These are phyloP conservation scores for Remersonia thermophila DNA, from an alignment of 2,329 filamentous ascomycete species.

Conservation along the genomic window DNA sequence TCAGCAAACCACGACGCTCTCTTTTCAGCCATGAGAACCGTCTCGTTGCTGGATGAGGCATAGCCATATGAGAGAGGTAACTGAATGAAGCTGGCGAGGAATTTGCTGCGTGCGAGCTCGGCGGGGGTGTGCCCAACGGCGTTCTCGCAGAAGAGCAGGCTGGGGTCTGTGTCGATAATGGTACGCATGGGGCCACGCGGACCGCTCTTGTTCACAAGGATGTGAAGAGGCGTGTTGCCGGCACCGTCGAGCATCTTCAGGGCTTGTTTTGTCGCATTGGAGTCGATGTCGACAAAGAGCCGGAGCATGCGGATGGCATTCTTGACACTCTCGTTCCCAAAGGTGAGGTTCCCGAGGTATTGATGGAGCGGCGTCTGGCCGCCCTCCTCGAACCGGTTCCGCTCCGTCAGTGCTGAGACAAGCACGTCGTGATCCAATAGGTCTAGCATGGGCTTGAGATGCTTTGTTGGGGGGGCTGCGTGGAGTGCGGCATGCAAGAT, in stretches of 20 bases:
- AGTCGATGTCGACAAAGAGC: slow-evolving; percentile 38
- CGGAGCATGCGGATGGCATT: slow-evolving; percentile 31
- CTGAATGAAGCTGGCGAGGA: slow-evolving; percentile 23
- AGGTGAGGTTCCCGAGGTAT: slow-evolving; percentile 32
- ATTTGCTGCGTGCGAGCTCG: slow-evolving; percentile 50
- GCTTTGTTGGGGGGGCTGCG: slow-evolving; percentile 21
- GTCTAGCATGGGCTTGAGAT: slow-evolving; percentile 36
- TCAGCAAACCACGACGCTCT: slow-evolving; percentile 6
- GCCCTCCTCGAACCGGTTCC: slow-evolving; percentile 36
- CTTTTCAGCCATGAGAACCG: background rate
- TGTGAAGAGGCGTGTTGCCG: slow-evolving; percentile 54
- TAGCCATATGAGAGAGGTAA: too few relatives aligned
- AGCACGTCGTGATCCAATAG: slow-evolving; percentile 47
- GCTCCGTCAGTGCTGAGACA: slow-evolving; percentile 44
- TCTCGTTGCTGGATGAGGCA: background rate
- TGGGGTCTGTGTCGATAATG: slow-evolving; percentile 43
- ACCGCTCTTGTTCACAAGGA: slow-evolving; percentile 30
- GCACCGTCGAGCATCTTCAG: slow-evolving; percentile 48
- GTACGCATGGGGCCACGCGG: slow-evolving; percentile 26
- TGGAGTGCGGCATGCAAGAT: slow-evolving; percentile 49
- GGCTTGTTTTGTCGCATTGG: slow-evolving; percentile 34
- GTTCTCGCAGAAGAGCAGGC: slow-evolving; percentile 58
- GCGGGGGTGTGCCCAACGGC: slow-evolving; percentile 61
- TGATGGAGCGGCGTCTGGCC: slow-evolving; percentile 52
- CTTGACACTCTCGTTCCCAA: slow-evolving; percentile 17